A percentile compares a stretch with the other conserved stretches of the same genome.
Evolutionary conservation across 108 stramenopile species (phyloP).

Genomic region (Mayamaea pseudoterrestris): DNA sequence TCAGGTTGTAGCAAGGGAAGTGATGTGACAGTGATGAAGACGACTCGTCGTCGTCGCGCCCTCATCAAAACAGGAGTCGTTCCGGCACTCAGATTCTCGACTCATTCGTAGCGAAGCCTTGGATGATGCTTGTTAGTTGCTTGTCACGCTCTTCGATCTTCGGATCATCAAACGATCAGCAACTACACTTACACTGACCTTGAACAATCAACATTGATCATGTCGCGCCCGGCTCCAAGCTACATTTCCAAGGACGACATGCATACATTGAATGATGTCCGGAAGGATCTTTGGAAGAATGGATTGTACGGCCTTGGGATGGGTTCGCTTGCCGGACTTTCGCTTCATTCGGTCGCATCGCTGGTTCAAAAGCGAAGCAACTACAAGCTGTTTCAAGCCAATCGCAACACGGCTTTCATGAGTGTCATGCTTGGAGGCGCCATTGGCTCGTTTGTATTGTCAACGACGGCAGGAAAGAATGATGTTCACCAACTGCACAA

Average conservation of each 20-base stretch:
- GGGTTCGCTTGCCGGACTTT: conserved; percentile 22
- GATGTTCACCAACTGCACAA: conserved; percentile 59
- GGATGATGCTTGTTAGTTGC: too few species aligned
- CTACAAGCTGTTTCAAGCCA: conserved; percentile 7
- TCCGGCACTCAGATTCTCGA: too few species aligned
- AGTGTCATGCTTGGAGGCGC: conserved; percentile 52
- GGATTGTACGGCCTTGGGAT: conserved; percentile 46
- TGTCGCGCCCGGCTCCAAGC: too few species aligned
- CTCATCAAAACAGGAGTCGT: too few species aligned
- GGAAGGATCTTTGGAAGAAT: conserved; percentile 59
- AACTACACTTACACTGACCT: too few species aligned
- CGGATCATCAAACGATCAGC: too few species aligned
- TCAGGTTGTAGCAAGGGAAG: too few species aligned
- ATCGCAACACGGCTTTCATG: conserved; percentile 55
- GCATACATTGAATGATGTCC: conserved; percentile 48
- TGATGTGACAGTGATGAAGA: too few species aligned
- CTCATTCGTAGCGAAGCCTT: too few species aligned
- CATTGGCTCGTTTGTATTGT: conserved; percentile 55
- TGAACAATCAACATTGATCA: too few species aligned
- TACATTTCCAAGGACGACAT: conserved; percentile 55
- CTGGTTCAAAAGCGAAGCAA: conserved; percentile 6
- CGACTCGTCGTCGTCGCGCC: too few species aligned
- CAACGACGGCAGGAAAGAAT: conserved; percentile 59
- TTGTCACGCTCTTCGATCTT: too few species aligned
- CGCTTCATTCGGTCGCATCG: conserved; percentile 21